Conservation (phyloP, 139 green algal species). For the Coelastrella sp. region DNA sequence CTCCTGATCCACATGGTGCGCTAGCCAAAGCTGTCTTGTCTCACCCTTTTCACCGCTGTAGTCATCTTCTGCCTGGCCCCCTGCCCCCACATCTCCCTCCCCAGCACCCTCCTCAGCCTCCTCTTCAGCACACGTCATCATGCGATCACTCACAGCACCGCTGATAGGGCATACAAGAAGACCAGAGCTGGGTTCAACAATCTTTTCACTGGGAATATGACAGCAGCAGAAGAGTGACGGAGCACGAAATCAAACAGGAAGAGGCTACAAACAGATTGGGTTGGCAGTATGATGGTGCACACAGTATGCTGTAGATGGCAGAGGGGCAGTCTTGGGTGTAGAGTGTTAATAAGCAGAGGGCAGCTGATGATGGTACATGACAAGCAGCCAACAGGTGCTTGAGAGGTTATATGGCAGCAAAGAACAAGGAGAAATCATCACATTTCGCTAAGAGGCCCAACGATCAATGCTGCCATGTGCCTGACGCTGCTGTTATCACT, state of each 20-base stretch:
- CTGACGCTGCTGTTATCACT: not conserved
- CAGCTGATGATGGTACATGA: too few species aligned
- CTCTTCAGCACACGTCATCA: conserved; percentile 42
- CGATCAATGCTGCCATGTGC: not conserved
- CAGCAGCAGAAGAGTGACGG: conserved; percentile 8
- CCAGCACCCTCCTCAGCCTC: conserved; percentile 2
- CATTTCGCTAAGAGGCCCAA: too few species aligned
- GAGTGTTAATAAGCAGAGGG: too few species aligned
- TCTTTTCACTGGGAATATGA: conserved; percentile 52
- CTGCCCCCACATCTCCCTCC: not conserved
- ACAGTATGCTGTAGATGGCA: too few species aligned
- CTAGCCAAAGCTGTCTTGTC: not conserved
- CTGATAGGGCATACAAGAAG: conserved; percentile 50
- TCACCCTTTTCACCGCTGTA: conserved; percentile 33
- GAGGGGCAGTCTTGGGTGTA: too few species aligned
- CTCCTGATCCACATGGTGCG: not conserved
- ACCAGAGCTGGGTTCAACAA: conserved; percentile 29
- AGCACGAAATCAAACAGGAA: not conserved
- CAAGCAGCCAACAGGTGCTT: too few species aligned
- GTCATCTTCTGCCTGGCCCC: conserved; percentile 10
- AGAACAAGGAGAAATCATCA: too few species aligned
- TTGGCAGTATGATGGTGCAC: too few species aligned
- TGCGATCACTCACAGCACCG: not conserved
- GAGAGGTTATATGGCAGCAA: too few species aligned
- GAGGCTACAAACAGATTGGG: too few species aligned